Evolutionary conservation across 2,329 filamentous ascomycete species (phyloP).

Genomic region (Ophiostoma triangulosporum): DNA sequence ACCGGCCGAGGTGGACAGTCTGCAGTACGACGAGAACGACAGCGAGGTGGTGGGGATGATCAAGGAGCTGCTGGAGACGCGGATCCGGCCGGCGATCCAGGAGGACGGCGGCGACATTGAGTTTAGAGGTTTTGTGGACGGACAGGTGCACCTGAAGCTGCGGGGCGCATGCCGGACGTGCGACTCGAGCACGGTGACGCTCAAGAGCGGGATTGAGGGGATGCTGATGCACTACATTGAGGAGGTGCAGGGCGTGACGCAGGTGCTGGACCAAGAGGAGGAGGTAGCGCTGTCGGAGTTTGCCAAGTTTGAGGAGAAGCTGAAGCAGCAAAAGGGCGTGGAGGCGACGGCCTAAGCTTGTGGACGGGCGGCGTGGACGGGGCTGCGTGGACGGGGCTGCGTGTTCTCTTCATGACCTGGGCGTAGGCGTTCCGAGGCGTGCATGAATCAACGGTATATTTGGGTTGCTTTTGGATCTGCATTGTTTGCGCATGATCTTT

Average conservation of each 20-base stretch:
- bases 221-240: constrained; percentile 99
- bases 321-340: constrained; percentile 39
- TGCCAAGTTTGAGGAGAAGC: constrained; percentile 83
- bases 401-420: too few species aligned
- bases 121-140: constrained; percentile 77
- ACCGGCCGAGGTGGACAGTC: constrained; percentile 46
- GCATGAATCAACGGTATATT: too few species aligned
- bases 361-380: too few species aligned
- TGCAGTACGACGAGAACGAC: constrained; percentile 80
- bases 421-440: too few species aligned
- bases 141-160: constrained; percentile 74
- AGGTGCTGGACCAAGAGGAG: constrained; percentile 85
- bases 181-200: constrained; percentile 88
- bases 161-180: constrained; percentile 90
- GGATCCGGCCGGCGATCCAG: constrained; percentile 89
- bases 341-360: constrained; percentile 15
- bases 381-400: too few species aligned
- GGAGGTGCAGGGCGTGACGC: constrained; percentile 84
- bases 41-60: constrained; percentile 96
- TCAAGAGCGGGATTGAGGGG: constrained; percentile 96
- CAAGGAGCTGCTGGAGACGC: constrained; percentile 89
- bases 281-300: constrained; percentile 80
- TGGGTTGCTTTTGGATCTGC: too few species aligned
- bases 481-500: too few species aligned
- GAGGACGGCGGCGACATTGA: constrained; percentile 98